A percentile compares a stretch with the other conserved stretches of the same genome.
Conservation (phyloP, 1,284 basidiomycete genomes). For the Malassezia nana region DNA sequence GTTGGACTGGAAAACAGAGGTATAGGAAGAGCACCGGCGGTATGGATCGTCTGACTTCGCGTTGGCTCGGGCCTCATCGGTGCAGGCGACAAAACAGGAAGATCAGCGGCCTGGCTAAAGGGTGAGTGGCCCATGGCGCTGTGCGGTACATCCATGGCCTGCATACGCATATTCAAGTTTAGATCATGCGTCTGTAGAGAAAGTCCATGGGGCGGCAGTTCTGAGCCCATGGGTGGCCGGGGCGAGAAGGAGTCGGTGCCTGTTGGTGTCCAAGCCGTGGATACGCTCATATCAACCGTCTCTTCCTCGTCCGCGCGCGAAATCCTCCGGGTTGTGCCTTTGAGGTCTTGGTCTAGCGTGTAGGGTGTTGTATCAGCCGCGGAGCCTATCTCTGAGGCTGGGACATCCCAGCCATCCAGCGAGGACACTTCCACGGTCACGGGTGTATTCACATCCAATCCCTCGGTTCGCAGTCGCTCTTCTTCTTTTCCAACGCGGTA, state of each 20-base stretch:
- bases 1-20: background rate
- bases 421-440: constrained; percentile 35
- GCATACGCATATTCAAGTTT: background rate
- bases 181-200: background rate
- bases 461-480: constrained; percentile 30
- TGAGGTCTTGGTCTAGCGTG: background rate
- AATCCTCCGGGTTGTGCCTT: background rate
- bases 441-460: constrained; percentile 19
- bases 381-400: background rate
- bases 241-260: background rate
- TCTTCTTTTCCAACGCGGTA: constrained; percentile 52
- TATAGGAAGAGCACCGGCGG: background rate
- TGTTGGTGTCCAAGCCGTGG: background rate
- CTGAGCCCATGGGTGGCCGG: background rate
- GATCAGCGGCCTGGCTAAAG: background rate
- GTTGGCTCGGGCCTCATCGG: background rate
- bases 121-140: background rate
- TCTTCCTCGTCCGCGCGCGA: background rate
- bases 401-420: constrained; percentile 30
- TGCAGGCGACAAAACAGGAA: background rate
- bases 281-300: background rate
- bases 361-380: background rate
- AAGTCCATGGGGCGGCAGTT: background rate
- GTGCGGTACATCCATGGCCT: background rate
- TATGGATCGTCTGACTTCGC: background rate